Percentiles rank a stretch among this genome's conserved stretches.
These are phyloP conservation scores for Mycoemilia scoparia DNA, from an alignment of 192 early-diverging fungal species.

Conservation along the genomic window DNA sequence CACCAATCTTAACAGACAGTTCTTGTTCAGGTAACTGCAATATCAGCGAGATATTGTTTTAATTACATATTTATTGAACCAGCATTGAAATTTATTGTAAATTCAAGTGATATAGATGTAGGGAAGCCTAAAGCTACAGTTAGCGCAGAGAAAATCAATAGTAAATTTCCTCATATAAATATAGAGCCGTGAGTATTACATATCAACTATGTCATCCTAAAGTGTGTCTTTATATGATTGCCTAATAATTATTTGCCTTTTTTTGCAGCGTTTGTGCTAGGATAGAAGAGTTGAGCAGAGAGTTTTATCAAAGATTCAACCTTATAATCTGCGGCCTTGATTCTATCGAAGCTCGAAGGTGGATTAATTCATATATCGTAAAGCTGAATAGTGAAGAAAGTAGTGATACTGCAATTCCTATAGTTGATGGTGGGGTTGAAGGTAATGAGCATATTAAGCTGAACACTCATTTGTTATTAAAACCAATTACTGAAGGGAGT, in stretches of 20 bases:
- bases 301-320: conserved; percentile 76
- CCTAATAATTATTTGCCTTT: conserved; percentile 21
- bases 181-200: conserved; percentile 54
- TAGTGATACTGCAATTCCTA: conserved; percentile 56
- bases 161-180: conserved; percentile 42
- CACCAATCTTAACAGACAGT: conserved; percentile 70
- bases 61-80: not conserved
- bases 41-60: not conserved
- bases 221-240: too few species aligned
- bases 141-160: conserved; percentile 56
- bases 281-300: conserved; percentile 92
- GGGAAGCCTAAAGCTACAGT: conserved; percentile 62
- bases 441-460: too few species aligned
- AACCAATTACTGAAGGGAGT: not conserved
- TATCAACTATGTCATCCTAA: too few species aligned
- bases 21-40: conserved; percentile 55
- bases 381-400: conserved; percentile 57
- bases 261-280: too few species aligned
- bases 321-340: conserved; percentile 88
- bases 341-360: conserved; percentile 84
- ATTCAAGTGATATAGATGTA: conserved; percentile 50
- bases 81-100: too few species aligned
- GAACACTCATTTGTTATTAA: not conserved
- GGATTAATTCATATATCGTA: conserved; percentile 87
- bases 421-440: conserved; percentile 94